Conservation (phyloP, 192 early-diverging fungal genomes). For the Lobulomyces angularis region DNA sequence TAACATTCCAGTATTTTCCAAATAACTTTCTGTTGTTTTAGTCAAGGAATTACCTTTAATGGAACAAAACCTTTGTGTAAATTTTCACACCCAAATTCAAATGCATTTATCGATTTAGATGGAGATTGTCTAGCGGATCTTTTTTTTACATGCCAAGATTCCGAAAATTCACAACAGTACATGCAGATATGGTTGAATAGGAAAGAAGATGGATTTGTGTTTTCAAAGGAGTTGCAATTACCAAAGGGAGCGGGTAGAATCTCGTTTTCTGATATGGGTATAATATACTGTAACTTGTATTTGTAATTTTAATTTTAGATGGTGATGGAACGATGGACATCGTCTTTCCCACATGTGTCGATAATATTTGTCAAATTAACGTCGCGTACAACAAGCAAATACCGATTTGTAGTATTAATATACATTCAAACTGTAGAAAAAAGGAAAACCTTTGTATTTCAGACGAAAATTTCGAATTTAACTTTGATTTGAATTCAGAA, state of each 20-base stretch:
- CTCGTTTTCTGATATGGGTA: constrained; percentile 80
- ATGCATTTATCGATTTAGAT: constrained; percentile 83
- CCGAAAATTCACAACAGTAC: constrained; percentile 15
- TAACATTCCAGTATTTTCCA: no score
- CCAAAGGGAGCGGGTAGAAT: constrained; percentile 60
- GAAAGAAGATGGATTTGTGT: constrained; percentile 46
- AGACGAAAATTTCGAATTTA: constrained; percentile 55
- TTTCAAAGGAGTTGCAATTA: constrained; percentile 43
- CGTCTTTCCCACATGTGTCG: constrained; percentile 55
- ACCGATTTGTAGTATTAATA: constrained; percentile 50
- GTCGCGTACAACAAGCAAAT: constrained; percentile 72
- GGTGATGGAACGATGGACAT: constrained; percentile 82
- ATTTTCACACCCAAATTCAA: constrained; percentile 71
- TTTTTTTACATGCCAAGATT: constrained; percentile 38
- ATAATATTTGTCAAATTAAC: constrained; percentile 48
- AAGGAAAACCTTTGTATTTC: constrained; percentile 59
- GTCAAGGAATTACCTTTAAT: constrained; percentile 7
- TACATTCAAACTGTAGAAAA: constrained; percentile 44
- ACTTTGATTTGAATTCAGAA: constrained; percentile 42
- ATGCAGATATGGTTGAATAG: constrained; percentile 71
- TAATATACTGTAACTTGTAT: constrained; percentile 3
- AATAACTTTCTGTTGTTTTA: no score
- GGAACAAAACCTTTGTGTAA: constrained; percentile 35
- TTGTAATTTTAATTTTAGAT: constrained; percentile 29
- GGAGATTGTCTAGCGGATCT: constrained; percentile 79